Evolutionary conservation across 345 rosid species (phyloP).

Genomic region (Eutrema japonicum): DNA sequence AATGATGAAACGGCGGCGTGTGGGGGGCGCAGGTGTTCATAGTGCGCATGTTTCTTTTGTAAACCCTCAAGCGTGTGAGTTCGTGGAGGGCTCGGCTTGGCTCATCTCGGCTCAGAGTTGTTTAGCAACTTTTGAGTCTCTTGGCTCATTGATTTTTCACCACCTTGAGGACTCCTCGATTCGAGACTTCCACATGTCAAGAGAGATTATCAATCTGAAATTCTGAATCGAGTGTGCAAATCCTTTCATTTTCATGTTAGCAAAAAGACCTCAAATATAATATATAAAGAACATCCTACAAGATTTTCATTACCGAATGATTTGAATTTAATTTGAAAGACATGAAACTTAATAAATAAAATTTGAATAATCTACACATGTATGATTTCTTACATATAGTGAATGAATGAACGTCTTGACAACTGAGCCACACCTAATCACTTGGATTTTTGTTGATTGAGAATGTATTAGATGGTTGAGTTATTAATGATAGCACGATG

Average conservation of each 20-base stretch:
- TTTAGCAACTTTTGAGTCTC: neutral
- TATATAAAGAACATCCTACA: too few relatives aligned
- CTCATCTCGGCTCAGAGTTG: neutral
- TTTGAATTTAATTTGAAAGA: too few relatives aligned
- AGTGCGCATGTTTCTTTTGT: constrained; percentile 56
- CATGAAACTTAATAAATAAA: too few relatives aligned
- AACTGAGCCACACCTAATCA: too few relatives aligned
- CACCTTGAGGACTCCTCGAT: neutral
- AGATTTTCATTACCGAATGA: too few relatives aligned
- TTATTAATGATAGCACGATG: too few relatives aligned
- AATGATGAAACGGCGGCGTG: constrained; percentile 63
- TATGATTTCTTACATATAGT: too few relatives aligned
- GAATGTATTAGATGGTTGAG: too few relatives aligned
- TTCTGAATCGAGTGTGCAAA: constrained; percentile 1
- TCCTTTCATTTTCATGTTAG: neutral
- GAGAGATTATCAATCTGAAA: neutral
- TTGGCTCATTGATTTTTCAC: neutral
- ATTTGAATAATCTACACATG: too few relatives aligned
- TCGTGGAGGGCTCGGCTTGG: constrained; percentile 4
- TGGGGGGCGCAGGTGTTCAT: constrained; percentile 52
- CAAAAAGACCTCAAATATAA: too few relatives aligned
- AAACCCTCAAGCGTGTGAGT: constrained; percentile 43
- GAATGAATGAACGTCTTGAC: too few relatives aligned
- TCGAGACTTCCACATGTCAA: neutral
- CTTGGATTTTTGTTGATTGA: too few relatives aligned